Percentiles rank a stretch among this genome's conserved stretches.
Conservation (phyloP, 192 early-diverging fungal species). For the Podila verticillata region DNA sequence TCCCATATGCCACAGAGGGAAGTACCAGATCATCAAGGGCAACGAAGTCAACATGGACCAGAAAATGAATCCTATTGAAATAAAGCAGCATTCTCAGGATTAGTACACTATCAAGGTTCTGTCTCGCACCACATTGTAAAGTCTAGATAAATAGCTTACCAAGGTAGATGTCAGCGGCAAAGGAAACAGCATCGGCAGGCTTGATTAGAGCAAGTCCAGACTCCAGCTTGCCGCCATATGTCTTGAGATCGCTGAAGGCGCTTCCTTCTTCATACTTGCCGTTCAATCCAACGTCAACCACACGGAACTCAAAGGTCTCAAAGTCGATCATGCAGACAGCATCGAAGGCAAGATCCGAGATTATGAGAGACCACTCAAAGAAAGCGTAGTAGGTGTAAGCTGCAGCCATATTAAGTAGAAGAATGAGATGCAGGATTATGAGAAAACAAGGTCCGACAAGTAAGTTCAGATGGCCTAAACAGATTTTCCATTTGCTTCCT, state of each 20-base stretch:
- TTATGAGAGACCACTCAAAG: slow-evolving; percentile 85
- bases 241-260: slow-evolving; percentile 36
- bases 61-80: slow-evolving; percentile 70
- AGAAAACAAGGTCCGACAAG: neutral
- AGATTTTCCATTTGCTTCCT: neutral
- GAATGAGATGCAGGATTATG: neutral
- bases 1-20: slow-evolving; percentile 88
- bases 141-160: slow-evolving; percentile 41
- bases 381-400: slow-evolving; percentile 85
- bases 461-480: neutral
- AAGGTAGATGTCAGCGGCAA: slow-evolving; percentile 73
- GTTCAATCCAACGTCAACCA: slow-evolving; percentile 51
- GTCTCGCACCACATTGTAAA: neutral
- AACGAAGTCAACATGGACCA: slow-evolving; percentile 86
- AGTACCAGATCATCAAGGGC: slow-evolving; percentile 79
- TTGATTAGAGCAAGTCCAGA: slow-evolving; percentile 8
- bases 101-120: neutral
- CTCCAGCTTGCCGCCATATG: slow-evolving; percentile 34
- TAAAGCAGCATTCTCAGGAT: neutral
- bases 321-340: slow-evolving; percentile 79
- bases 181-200: slow-evolving; percentile 46
- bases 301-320: slow-evolving; percentile 57
- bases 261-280: slow-evolving; percentile 19
- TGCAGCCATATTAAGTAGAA: slow-evolving; percentile 7
- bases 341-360: slow-evolving; percentile 82